Conservation (phyloP, 2,329 filamentous ascomycete genomes). For the Paraphaeosphaeria sporulosa region DNA sequence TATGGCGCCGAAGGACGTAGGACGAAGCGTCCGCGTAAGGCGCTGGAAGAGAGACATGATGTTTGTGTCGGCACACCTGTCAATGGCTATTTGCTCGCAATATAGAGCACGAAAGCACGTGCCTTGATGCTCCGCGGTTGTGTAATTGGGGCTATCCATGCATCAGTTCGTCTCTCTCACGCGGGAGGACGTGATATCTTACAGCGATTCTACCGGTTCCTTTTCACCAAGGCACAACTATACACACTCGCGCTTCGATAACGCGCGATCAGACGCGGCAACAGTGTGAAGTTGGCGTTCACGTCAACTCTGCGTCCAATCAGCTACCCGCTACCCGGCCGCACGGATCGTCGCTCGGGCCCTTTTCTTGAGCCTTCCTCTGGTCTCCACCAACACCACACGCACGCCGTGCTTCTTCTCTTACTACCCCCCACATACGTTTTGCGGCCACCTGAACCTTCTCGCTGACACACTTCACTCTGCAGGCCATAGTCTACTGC, state of each 20-base stretch:
- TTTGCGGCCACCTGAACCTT: constrained; percentile 8
- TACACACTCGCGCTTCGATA: neutral
- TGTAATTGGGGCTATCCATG: neutral
- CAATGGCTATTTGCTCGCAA: neutral
- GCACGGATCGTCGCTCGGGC: constrained; percentile 9
- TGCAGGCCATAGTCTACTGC: constrained; percentile 6
- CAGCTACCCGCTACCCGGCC: constrained; percentile 3
- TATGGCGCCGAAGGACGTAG: constrained; percentile 9
- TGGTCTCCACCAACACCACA: constrained; percentile 34
- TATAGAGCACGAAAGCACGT: constrained; percentile 9
- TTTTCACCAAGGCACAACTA: neutral
- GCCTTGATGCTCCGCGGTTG: neutral
- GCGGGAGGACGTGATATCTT: neutral
- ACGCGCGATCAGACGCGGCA: neutral
- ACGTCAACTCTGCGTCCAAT: constrained; percentile 32
- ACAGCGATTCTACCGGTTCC: neutral
- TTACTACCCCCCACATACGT: constrained; percentile 7
- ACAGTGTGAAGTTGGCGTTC: neutral
- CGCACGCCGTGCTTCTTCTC: constrained; percentile 18
- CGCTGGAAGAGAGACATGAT: constrained; percentile 23
- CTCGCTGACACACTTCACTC: constrained; percentile 5
- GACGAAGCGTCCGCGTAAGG: constrained; percentile 22
- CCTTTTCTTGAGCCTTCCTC: constrained; percentile 23
- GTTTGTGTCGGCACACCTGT: neutral
- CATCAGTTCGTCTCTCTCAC: neutral